phyloP scores from a whole-genome alignment of 352 stramenopile genomes.

The Phytophthora fragariaefolia region DNA sequence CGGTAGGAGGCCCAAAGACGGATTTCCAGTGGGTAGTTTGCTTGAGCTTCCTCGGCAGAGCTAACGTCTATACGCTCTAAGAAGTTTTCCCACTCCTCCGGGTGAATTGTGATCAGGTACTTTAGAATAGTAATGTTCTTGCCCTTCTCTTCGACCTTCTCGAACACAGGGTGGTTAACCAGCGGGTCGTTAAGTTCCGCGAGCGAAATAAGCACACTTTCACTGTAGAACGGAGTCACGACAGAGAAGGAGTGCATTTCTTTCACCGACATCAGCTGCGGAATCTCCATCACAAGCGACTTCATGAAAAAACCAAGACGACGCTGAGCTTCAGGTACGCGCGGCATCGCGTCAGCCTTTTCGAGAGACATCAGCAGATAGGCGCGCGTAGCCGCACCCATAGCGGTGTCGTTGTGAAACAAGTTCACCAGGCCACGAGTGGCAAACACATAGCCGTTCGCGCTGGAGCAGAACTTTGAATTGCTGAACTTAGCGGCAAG shows the following conservation, averaged over 20 bases:
- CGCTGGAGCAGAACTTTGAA: slow-evolving; percentile 76
- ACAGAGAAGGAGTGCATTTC: slow-evolving; percentile 88
- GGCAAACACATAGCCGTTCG: slow-evolving; percentile 83
- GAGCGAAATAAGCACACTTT: slow-evolving; percentile 73
- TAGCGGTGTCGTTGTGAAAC: slow-evolving; percentile 77
- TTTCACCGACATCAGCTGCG: slow-evolving; percentile 71
- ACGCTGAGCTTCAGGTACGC: slow-evolving; percentile 72
- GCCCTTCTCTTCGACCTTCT: slow-evolving; percentile 74
- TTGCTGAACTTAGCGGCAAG: slow-evolving; percentile 71
- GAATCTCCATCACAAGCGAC: slow-evolving; percentile 82
- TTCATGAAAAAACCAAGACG: slow-evolving; percentile 87
- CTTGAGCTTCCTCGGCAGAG: slow-evolving; percentile 65
- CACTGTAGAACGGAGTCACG: slow-evolving; percentile 81
- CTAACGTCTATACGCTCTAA: slow-evolving; percentile 76
- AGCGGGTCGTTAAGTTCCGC: slow-evolving; percentile 72
- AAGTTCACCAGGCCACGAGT: slow-evolving; percentile 78
- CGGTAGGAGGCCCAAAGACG: slow-evolving; percentile 81
- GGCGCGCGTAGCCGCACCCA: slow-evolving; percentile 78
- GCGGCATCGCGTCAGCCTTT: slow-evolving; percentile 73
- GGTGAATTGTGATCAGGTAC: slow-evolving; percentile 81
- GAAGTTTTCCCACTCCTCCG: slow-evolving; percentile 84
- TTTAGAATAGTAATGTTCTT: slow-evolving; percentile 88
- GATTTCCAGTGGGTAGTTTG: slow-evolving; percentile 73
- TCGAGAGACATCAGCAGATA: slow-evolving; percentile 77
- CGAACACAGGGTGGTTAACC: slow-evolving; percentile 75